phyloP scores from a whole-genome alignment of 2,329 filamentous ascomycete species.

The Neofusicoccum parvum region DNA sequence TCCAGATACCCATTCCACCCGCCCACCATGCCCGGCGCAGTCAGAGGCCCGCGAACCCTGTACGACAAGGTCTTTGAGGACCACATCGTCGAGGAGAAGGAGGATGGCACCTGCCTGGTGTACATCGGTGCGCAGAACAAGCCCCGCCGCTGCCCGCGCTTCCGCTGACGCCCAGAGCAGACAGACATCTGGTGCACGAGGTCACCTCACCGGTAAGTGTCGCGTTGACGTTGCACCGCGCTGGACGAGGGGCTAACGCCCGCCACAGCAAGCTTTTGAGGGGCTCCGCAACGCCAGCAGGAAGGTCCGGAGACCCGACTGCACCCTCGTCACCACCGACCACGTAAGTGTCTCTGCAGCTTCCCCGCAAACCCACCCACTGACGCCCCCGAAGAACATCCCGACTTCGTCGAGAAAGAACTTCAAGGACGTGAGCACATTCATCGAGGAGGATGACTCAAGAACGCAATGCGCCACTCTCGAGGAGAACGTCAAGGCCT shows the following conservation, averaged over 20 bases:
- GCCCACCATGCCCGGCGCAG: constrained; percentile 72
- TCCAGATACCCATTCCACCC: constrained; percentile 23
- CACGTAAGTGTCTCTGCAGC: constrained; percentile 67
- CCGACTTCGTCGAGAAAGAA: constrained; percentile 88
- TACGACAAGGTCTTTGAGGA: constrained; percentile 97
- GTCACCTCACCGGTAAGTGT: constrained; percentile 86
- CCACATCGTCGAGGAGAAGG: constrained; percentile 93
- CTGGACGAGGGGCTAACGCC: constrained; percentile 16
- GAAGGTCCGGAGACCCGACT: constrained; percentile 89
- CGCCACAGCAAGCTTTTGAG: constrained; percentile 85
- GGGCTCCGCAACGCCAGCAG: constrained; percentile 87
- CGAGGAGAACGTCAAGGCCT: constrained; percentile 96
- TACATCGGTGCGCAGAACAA: constrained; percentile 76
- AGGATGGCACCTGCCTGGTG: constrained; percentile 86
- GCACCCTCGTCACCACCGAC: constrained; percentile 94
- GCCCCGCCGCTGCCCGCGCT: background rate
- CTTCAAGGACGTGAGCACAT: constrained; percentile 90
- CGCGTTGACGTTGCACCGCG: background rate
- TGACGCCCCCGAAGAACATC: constrained; percentile 69
- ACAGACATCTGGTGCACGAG: constrained; percentile 96
- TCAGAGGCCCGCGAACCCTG: constrained; percentile 75
- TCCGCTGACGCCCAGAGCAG: constrained; percentile 50
- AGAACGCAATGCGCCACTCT: constrained; percentile 92
- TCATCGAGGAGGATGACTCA: constrained; percentile 94
- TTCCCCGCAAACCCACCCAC: background rate